Evolutionary conservation across 2,329 filamentous ascomycete genomes (phyloP).

Genomic region (Alternaria brassicae): DNA sequence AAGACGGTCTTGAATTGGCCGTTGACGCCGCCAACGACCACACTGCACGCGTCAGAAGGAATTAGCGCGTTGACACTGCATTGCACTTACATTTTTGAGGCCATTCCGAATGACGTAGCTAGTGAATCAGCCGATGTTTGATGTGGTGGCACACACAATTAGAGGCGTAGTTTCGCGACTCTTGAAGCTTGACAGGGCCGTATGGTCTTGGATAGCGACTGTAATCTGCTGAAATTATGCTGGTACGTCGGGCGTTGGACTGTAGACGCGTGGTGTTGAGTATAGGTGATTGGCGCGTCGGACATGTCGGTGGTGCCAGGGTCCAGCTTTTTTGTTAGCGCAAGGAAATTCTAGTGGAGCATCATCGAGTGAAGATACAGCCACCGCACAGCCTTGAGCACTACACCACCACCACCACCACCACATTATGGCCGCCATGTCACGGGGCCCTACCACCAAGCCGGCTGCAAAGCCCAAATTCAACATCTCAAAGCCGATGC

Average conservation of each 20-base stretch:
- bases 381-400: slow-evolving; percentile 9
- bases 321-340: slow-evolving; percentile 33
- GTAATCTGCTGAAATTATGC: neutral
- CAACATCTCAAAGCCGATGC: slow-evolving; percentile 33
- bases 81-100: slow-evolving; percentile 61
- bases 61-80: neutral
- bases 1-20: slow-evolving; percentile 80
- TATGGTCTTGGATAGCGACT: neutral
- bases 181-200: neutral
- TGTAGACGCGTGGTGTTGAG: slow-evolving; percentile 24
- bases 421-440: slow-evolving; percentile 54
- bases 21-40: slow-evolving; percentile 83
- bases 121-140: neutral
- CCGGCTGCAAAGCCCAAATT: slow-evolving; percentile 20
- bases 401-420: slow-evolving; percentile 3
- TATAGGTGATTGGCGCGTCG: slow-evolving; percentile 20
- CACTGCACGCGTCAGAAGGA: slow-evolving; percentile 56
- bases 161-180: neutral
- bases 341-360: slow-evolving; percentile 42
- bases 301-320: slow-evolving; percentile 20
- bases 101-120: slow-evolving; percentile 51
- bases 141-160: neutral
- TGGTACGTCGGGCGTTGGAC: neutral
- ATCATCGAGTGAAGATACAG: slow-evolving; percentile 13
- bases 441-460: slow-evolving; percentile 42